Evolutionary conservation across 768 basidiomycete species (phyloP).

Genomic region (Pisolithus microcarpus): DNA sequence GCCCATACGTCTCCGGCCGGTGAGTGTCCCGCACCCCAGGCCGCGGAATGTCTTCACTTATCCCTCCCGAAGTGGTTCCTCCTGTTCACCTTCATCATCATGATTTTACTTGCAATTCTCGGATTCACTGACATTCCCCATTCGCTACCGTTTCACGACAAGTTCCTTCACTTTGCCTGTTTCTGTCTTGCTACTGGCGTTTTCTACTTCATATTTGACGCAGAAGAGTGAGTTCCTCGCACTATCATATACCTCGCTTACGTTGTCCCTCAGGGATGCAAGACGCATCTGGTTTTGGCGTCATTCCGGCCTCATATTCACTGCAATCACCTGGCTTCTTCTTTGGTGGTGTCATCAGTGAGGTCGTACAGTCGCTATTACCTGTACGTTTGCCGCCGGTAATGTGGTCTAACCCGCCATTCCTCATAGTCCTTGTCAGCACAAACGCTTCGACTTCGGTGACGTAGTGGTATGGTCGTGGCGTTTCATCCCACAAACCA

Average conservation of each 20-base stretch:
- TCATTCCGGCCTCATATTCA: constrained; percentile 60
- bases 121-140: constrained; percentile 69
- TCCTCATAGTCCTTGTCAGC: constrained; percentile 30
- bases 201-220: constrained; percentile 84
- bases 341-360: constrained; percentile 74
- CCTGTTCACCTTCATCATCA: constrained; percentile 58
- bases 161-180: constrained; percentile 72
- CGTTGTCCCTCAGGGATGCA: constrained; percentile 47
- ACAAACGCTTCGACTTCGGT: constrained; percentile 65
- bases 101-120: constrained; percentile 64
- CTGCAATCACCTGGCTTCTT: constrained; percentile 66
- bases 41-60: background rate
- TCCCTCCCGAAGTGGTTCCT: constrained; percentile 62
- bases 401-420: background rate
- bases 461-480: constrained; percentile 55
- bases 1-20: constrained; percentile 68
- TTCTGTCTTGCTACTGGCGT: constrained; percentile 68
- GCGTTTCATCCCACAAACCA: constrained; percentile 6
- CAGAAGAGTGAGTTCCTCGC: constrained; percentile 63
- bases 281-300: constrained; percentile 87
- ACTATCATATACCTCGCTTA: background rate
- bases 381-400: constrained; percentile 41
- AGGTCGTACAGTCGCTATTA: constrained; percentile 71
- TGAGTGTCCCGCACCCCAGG: constrained; percentile 23
- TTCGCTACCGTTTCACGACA: constrained; percentile 67